Conservation (phyloP, 2,329 filamentous ascomycete species). For the Coniella vitis region DNA sequence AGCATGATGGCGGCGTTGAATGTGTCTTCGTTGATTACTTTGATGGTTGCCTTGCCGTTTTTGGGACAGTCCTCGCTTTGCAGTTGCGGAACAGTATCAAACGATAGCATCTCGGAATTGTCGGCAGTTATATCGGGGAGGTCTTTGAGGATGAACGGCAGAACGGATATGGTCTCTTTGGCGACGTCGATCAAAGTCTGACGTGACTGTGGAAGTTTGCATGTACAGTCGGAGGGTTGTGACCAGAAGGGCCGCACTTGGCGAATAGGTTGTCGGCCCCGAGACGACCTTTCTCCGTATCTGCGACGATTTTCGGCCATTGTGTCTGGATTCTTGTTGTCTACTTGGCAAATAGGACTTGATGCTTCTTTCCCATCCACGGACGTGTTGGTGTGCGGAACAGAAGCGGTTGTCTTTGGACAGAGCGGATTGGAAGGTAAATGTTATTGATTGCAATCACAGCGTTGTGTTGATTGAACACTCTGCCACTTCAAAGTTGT, state of each 20-base stretch:
- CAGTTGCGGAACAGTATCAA: constrained; percentile 32
- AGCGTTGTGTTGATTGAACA: too few species aligned
- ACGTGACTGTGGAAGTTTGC: background rate
- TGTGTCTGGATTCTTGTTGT: background rate
- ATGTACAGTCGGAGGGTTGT: too few species aligned
- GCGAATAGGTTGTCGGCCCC: too few species aligned
- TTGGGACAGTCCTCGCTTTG: constrained; percentile 35
- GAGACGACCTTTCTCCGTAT: background rate
- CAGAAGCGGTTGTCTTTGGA: too few species aligned
- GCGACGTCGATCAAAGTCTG: constrained; percentile 34
- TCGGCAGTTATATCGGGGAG: constrained; percentile 33
- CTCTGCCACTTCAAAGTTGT: background rate
- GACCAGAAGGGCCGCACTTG: too few species aligned
- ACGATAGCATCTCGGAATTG: constrained; percentile 31
- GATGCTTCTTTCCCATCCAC: background rate
- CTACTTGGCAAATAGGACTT: background rate
- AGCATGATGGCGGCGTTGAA: constrained; percentile 48
- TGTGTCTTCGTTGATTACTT: constrained; percentile 50
- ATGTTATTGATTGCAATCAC: too few species aligned
- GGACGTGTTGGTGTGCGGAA: background rate
- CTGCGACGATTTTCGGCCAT: constrained; percentile 6
- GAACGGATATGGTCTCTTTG: constrained; percentile 38
- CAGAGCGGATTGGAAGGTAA: too few species aligned
- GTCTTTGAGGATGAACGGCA: constrained; percentile 39
- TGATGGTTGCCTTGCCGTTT: constrained; percentile 29